Evolutionary conservation across 2,329 filamentous ascomycete species (phyloP).

Genomic region (Ophiostoma populinum): DNA sequence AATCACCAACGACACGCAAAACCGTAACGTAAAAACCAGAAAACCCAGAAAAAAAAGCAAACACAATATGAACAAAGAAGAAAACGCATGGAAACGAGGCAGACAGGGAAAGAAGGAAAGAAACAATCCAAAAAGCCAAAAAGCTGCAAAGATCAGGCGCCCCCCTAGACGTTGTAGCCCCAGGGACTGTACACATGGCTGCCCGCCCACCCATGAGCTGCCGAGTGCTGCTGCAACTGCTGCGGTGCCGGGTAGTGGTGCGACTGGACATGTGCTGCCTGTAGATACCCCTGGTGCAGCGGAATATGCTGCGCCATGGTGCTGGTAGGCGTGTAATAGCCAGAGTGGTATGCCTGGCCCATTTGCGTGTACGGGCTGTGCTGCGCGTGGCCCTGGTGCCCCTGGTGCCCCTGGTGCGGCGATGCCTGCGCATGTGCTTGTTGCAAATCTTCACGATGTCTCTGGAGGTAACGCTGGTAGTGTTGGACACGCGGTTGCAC

Average conservation of each 20-base stretch:
- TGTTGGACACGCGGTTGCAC: no score
- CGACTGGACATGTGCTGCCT: neutral
- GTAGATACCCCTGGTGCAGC: neutral
- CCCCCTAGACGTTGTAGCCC: conserved; percentile 3
- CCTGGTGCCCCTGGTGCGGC: no score
- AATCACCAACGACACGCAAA: no score
- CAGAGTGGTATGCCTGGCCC: neutral
- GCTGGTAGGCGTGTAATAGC: conserved; percentile 1
- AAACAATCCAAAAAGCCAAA: neutral
- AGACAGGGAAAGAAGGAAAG: neutral
- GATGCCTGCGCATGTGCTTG: no score
- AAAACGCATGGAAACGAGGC: neutral
- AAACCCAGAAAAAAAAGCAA: neutral
- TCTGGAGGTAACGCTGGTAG: conserved; percentile 3
- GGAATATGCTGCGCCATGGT: neutral
- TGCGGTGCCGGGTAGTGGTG: neutral
- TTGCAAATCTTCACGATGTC: conserved; percentile 1
- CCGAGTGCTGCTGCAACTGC: neutral
- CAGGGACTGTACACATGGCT: conserved; percentile 3
- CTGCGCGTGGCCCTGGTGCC: no score
- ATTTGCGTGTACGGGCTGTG: neutral
- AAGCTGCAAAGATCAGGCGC: neutral
- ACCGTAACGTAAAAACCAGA: neutral
- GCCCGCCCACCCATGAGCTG: no score
- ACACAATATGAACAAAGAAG: neutral